Evolutionary conservation across 202 grass and related monocot genomes (phyloP), one percentile per base, ranked within the genome.

Genomic region (Zoysia matrella): DNA sequence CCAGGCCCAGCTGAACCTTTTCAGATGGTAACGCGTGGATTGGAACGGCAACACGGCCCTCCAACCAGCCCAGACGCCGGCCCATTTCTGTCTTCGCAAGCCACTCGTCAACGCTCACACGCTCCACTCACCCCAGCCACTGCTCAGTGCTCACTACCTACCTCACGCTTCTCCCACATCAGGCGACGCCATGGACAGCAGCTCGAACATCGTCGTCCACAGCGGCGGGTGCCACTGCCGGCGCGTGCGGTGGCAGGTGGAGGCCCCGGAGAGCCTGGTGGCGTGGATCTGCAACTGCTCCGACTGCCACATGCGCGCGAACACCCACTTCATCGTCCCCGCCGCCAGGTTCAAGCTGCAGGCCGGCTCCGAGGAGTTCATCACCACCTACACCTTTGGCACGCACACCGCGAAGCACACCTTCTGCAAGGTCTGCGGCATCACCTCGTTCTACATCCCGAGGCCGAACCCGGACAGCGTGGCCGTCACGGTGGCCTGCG

Each of bases 331-430:
- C 75, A 14, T 92, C 60, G 95, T 97, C 42, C 92, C 95, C 69
- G 73, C 80, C 15, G 80, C 44, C 6, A 94, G 72, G 82, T 93
- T 97, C 86, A 65, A 49, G 15, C 88, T 97, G 30, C 16, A 55
- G 39, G 0, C 78, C 7, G 84, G 79, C 78, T 82, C 92, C 41
- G 61, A 54, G 40, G 82, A 86, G 51, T 89, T 74, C 88, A 81
- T 97, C 39, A 88, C 95, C 82, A 94, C 92, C 47, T 97, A 97
- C 79, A 91, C 88, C 67, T 97, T 94, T 58, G 92, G 92, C 66
- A 94, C 95, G 52, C 92, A 91, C 84, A 90, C 86, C 16, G 95
- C 90, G 42, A 91, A 91, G 75, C 95, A 97, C 74, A 91, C 60
- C 41, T 94, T 97, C 84, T 97, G 95, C 86, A 91, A 82, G 90